These are phyloP conservation scores for Talaromyces sp. DNA, from an alignment of 2,329 filamentous ascomycete species.

Conservation along the genomic window DNA sequence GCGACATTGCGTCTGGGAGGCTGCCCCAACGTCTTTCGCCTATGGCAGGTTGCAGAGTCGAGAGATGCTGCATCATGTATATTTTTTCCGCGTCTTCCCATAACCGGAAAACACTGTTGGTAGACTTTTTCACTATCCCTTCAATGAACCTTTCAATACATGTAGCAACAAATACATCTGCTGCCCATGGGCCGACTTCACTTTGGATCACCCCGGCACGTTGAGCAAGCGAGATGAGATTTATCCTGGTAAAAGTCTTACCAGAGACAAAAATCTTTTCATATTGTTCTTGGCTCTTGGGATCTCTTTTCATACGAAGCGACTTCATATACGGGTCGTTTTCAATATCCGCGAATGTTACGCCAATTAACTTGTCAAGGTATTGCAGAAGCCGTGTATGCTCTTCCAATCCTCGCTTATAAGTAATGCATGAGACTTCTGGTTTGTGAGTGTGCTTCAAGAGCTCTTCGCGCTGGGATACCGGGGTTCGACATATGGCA, in stretches of 20 bases:
- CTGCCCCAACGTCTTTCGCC: constrained; percentile 11
- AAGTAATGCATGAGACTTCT: constrained; percentile 39
- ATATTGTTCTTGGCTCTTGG: constrained; percentile 17
- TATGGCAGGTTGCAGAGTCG: constrained; percentile 15
- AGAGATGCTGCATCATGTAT: constrained; percentile 47
- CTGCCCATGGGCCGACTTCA: constrained; percentile 63
- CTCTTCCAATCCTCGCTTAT: constrained; percentile 10
- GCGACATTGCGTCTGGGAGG: constrained; percentile 38
- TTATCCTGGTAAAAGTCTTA: constrained; percentile 41
- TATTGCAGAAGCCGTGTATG: constrained; percentile 33
- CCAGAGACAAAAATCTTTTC: constrained; percentile 21
- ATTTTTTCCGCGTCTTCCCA: constrained; percentile 48
- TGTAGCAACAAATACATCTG: constrained; percentile 57
- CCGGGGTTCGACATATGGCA: constrained; percentile 63
- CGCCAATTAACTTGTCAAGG: constrained; percentile 36
- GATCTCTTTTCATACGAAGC: constrained; percentile 38
- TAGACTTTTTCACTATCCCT: constrained; percentile 19
- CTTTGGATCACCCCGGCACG: constrained; percentile 46
- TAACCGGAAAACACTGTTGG: constrained; percentile 27
- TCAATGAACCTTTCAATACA: constrained; percentile 37
- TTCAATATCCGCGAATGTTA: constrained; percentile 45
- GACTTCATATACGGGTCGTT: constrained; percentile 56
- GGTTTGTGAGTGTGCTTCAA: constrained; percentile 64
- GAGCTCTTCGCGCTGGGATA: constrained; percentile 62
- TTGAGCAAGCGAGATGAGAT: constrained; percentile 51